phyloP scores from a whole-genome alignment of 495 filamentous ascomycete species.

The Neohortaea acidophila region DNA sequence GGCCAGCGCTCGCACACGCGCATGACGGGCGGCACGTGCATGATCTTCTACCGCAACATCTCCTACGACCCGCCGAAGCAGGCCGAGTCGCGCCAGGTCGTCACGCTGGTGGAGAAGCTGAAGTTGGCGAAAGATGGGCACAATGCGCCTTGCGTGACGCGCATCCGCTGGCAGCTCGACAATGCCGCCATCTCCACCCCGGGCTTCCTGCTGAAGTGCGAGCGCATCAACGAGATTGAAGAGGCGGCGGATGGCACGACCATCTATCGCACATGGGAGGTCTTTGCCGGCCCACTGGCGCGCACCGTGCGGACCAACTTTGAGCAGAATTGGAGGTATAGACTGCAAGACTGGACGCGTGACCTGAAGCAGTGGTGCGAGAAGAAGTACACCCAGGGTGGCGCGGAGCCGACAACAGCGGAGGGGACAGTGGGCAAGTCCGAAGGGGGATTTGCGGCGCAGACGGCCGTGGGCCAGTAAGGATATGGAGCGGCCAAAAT shows the following conservation, averaged over 20 bases:
- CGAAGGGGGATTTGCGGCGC: too few relatives aligned
- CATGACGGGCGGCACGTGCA: conserved; percentile 11
- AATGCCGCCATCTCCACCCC: conserved; percentile 10
- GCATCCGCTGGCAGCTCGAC: conserved; percentile 13
- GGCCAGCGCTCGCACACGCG: background rate
- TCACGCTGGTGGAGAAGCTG: conserved; percentile 1
- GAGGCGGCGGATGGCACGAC: conserved; percentile 12
- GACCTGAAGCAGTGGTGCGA: conserved; percentile 16
- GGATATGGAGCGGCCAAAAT: too few relatives aligned
- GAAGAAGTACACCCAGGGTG: too few relatives aligned
- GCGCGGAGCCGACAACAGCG: too few relatives aligned
- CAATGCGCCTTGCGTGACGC: conserved; percentile 1
- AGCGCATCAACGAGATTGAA: conserved; percentile 16
- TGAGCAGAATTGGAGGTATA: conserved; percentile 8
- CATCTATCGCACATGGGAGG: conserved; percentile 13
- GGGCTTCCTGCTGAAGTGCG: conserved; percentile 5
- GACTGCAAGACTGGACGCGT: conserved; percentile 14
- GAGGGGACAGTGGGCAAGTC: too few relatives aligned
- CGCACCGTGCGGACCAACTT: conserved; percentile 8
- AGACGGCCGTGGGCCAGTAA: too few relatives aligned
- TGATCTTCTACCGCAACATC: conserved; percentile 12
- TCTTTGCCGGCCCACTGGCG: conserved; percentile 12
- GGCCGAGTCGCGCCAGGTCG: conserved; percentile 5
- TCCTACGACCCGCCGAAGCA: background rate
- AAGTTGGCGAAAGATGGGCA: conserved; percentile 1